Conservation (phyloP, 306 rosid species). For the Dicorynia guianensis region DNA sequence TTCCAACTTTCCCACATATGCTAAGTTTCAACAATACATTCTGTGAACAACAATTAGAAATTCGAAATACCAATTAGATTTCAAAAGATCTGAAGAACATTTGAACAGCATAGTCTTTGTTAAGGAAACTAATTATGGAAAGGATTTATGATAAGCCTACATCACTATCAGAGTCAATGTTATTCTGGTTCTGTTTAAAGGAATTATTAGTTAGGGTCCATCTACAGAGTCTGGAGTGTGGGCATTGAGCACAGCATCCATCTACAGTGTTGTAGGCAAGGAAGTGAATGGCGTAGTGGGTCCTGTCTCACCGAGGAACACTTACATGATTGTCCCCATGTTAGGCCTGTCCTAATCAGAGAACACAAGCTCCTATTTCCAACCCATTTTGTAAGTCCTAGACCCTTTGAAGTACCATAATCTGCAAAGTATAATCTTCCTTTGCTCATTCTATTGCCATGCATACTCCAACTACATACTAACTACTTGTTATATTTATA, state of each 20-base stretch:
- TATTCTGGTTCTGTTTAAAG: too few species aligned
- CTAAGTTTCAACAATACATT: constrained; percentile 19
- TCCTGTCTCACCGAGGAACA: not conserved
- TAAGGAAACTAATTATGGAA: constrained; percentile 6
- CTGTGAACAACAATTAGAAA: not conserved
- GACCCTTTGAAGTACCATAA: too few species aligned
- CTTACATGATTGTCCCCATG: not conserved
- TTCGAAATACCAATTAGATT: not conserved
- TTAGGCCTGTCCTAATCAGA: too few species aligned
- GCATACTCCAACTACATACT: not conserved
- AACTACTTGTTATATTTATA: not conserved
- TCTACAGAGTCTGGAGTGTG: too few species aligned
- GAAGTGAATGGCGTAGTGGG: not conserved
- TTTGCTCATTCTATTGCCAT: not conserved
- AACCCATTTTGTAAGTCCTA: too few species aligned
- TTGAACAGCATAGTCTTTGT: not conserved
- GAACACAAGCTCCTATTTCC: too few species aligned
- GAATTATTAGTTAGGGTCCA: too few species aligned
- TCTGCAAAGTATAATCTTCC: too few species aligned
- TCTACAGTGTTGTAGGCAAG: not conserved
- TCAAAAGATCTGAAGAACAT: not conserved
- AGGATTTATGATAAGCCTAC: constrained; percentile 8
- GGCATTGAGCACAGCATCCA: not conserved
- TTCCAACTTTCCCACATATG: too few species aligned
- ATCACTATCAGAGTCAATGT: not conserved